A percentile compares a stretch with the other conserved stretches of the same genome.
Evolutionary conservation across 371 early-diverging fungal genomes (phyloP).

Genomic region (Choanephora cucurbitarum): DNA sequence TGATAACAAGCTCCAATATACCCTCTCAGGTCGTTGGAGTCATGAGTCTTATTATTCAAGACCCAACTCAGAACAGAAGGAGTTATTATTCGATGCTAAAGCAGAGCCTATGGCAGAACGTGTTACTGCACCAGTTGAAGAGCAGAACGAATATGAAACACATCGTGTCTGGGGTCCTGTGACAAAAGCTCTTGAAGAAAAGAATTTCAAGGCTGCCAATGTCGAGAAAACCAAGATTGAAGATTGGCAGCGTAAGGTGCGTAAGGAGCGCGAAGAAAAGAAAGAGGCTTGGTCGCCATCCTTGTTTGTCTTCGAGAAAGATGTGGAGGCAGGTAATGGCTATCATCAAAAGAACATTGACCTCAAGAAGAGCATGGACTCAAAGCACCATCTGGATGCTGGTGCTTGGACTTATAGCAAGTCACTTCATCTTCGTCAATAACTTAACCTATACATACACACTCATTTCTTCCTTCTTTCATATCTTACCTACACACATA

Average conservation of each 20-base stretch:
- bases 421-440: slow-evolving; percentile 31
- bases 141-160: slow-evolving; percentile 71
- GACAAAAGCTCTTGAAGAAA: slow-evolving; percentile 61
- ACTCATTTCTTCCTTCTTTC: background rate
- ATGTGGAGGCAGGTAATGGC: slow-evolving; percentile 17
- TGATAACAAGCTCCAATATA: slow-evolving; percentile 30
- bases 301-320: slow-evolving; percentile 57
- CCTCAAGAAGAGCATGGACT: slow-evolving; percentile 18
- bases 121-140: slow-evolving; percentile 53
- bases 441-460: background rate
- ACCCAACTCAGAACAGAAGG: slow-evolving; percentile 17
- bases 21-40: slow-evolving; percentile 66
- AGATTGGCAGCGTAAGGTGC: slow-evolving; percentile 68
- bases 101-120: slow-evolving; percentile 58
- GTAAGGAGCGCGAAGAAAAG: slow-evolving; percentile 61
- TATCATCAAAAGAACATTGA: slow-evolving; percentile 22
- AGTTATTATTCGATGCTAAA: slow-evolving; percentile 67
- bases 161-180: slow-evolving; percentile 74
- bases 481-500: too few relatives aligned
- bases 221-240: slow-evolving; percentile 73
- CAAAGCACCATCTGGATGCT: slow-evolving; percentile 39
- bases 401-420: slow-evolving; percentile 51
- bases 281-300: slow-evolving; percentile 45
- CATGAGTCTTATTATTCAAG: slow-evolving; percentile 50
- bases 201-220: slow-evolving; percentile 68